Evolutionary conservation across 352 stramenopile species (phyloP), one percentile per base, ranked within the genome.

Genomic region (Globisporangium middletonii): DNA sequence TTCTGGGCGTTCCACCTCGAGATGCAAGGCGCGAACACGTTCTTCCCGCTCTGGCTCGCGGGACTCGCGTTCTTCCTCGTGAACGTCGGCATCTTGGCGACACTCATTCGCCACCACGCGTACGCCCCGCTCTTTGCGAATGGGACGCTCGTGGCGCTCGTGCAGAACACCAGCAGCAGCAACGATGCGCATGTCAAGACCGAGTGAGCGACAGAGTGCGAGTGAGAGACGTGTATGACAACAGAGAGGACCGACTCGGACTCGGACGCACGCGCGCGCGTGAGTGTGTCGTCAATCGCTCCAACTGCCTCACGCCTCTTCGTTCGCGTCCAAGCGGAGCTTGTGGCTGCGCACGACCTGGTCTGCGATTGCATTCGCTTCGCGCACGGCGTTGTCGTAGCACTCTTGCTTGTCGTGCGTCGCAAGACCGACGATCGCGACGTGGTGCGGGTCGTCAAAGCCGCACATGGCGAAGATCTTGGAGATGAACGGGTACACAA

Each of bases 1-100:
- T 95, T 79, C 38, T 95, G 81, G 76, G 92, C 90, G 5, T 97
- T 86, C 63, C 67, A 85, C 49, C 68, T 98, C 50, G 92, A 98
- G 60, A 96, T 98, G 75, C 72, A 88, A 67, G 90, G 90, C 50
- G 43, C 77, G 41, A 95, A 96, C 63, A 96, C 83, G 15, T 97
- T 97, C 59, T 82, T 96, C 35, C 64, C 62, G 26, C 67, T 97
- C 18, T 98, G 92, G 92, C 27, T 95, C 15, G 78, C 81, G 8
- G 86, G 87, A 0, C 67, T 98, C 27, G 50, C 72, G n/a, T 97
- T 97, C 75, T 97, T 97, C 59, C 64, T 69, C 0, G 83, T 89
- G 23, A 97, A 97, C 53, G 71, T 95, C 15, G 67, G 60, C 28
- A 78, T 96, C 58, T 70, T 97, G 50, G 70, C 77, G 33, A 88